These are phyloP conservation scores for Gaeumannomyces sp. DNA, from an alignment of 2,329 filamentous ascomycete species.

Conservation along the genomic window DNA sequence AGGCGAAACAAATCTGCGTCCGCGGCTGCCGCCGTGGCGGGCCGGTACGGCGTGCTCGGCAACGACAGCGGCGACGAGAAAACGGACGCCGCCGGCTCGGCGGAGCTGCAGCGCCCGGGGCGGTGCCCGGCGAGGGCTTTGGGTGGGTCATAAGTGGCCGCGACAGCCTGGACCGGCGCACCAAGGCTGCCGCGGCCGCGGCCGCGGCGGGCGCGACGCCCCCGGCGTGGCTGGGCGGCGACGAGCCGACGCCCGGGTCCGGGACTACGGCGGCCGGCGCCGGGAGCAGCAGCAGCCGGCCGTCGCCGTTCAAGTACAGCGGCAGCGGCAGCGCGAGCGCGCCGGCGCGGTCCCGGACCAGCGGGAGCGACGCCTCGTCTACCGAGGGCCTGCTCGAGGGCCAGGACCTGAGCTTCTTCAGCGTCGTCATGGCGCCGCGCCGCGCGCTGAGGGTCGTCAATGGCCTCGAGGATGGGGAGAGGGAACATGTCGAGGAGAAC, in stretches of 20 bases:
- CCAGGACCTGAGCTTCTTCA: slow-evolving; percentile 57
- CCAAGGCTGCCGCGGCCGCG: background rate
- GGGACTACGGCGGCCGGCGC: slow-evolving; percentile 9
- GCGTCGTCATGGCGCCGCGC: slow-evolving; percentile 56
- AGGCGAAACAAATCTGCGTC: background rate
- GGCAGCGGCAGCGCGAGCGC: slow-evolving; percentile 9
- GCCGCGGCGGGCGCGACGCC: background rate
- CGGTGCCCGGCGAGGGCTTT: slow-evolving; percentile 15
- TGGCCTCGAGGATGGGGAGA: slow-evolving; percentile 22
- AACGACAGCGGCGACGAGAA: slow-evolving; percentile 10
- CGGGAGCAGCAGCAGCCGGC: slow-evolving; percentile 1
- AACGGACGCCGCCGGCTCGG: slow-evolving; percentile 9
- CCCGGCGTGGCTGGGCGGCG: slow-evolving; percentile 13
- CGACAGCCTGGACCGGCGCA: slow-evolving; percentile 15
- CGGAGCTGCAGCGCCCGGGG: background rate
- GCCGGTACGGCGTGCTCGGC: background rate
- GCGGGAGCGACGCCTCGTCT: slow-evolving; percentile 30
- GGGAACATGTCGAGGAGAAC: slow-evolving; percentile 7
- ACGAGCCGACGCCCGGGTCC: slow-evolving; percentile 17
- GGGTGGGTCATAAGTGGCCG: slow-evolving; percentile 16
- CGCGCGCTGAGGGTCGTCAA: slow-evolving; percentile 61
- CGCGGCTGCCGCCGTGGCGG: background rate
- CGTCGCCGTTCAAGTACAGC: slow-evolving; percentile 4
- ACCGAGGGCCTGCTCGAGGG: slow-evolving; percentile 32
- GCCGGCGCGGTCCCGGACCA: slow-evolving; percentile 22